These are phyloP conservation scores for Magnusiomyces suaveolens DNA, from an alignment of 1,139 yeast species.

Conservation along the genomic window DNA sequence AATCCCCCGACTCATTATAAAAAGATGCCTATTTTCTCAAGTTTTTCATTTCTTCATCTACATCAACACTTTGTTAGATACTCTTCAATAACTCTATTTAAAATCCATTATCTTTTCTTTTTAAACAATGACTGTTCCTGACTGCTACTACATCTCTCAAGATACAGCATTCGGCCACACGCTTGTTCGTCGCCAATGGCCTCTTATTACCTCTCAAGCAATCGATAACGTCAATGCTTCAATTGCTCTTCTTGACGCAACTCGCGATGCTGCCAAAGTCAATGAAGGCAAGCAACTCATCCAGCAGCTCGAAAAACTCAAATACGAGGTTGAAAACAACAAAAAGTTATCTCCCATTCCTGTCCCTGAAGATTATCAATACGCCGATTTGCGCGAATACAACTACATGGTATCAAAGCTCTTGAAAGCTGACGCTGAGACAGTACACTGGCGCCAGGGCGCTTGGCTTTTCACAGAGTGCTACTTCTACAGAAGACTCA, in stretches of 20 bases:
- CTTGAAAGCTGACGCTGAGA: background rate
- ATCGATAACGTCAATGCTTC: background rate
- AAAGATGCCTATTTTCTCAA: no score
- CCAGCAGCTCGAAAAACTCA: background rate
- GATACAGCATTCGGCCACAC: background rate
- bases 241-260: background rate
- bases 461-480: background rate
- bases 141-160: background rate
- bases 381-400: background rate
- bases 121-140: background rate
- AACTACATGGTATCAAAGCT: background rate
- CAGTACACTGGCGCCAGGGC: background rate
- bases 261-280: background rate
- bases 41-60: no score
- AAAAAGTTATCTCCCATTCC: background rate
- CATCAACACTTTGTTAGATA: no score
- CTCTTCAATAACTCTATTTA: no score
- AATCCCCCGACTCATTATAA: no score
- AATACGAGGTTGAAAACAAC: background rate
- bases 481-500: background rate
- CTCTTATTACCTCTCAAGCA: background rate
- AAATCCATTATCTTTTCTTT: no score
- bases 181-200: background rate
- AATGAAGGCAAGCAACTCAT: background rate
- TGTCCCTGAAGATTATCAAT: background rate